These are phyloP conservation scores for Hypomontagnella monticulosa DNA, from an alignment of 495 filamentous ascomycete genomes.

Conservation along the genomic window DNA sequence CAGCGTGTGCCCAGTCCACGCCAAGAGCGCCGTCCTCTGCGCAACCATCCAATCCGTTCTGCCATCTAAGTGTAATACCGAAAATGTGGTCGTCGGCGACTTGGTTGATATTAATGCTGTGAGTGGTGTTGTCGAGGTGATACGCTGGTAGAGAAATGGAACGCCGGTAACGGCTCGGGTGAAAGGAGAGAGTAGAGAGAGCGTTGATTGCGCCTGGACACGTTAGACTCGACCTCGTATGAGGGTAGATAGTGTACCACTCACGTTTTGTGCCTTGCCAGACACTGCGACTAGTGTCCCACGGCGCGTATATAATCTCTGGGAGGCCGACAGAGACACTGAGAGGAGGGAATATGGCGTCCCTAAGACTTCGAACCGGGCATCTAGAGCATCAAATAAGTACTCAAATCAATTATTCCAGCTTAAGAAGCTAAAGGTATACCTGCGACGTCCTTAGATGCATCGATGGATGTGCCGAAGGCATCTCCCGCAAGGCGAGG, in stretches of 20 bases:
- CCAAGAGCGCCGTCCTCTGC: slow-evolving; percentile 84
- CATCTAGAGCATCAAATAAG: slow-evolving; percentile 67
- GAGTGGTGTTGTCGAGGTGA: slow-evolving; percentile 85
- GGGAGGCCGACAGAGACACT: slow-evolving; percentile 89
- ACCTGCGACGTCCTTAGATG: slow-evolving; percentile 52
- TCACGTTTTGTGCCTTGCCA: slow-evolving; percentile 89
- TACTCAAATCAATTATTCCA: neutral
- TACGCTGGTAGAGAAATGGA: slow-evolving; percentile 93
- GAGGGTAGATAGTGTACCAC: slow-evolving; percentile 15
- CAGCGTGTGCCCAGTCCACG: slow-evolving; percentile 94
- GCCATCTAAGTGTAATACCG: slow-evolving; percentile 87
- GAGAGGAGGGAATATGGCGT: slow-evolving; percentile 91
- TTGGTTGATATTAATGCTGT: slow-evolving; percentile 88
- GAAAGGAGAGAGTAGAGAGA: slow-evolving; percentile 87
- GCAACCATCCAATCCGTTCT: slow-evolving; percentile 95
- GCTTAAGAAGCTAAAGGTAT: slow-evolving; percentile 30
- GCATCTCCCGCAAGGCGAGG: slow-evolving; percentile 55
- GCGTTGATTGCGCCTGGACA: slow-evolving; percentile 76
- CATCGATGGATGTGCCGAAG: slow-evolving; percentile 52
- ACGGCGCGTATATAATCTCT: slow-evolving; percentile 88
- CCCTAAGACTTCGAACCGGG: slow-evolving; percentile 90
- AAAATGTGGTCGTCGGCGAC: slow-evolving; percentile 83
- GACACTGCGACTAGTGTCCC: slow-evolving; percentile 90
- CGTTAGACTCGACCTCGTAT: slow-evolving; percentile 8
- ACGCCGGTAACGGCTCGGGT: slow-evolving; percentile 79